Percentiles rank a stretch among this genome's conserved stretches.
Conservation (phyloP, 495 filamentous ascomycete species). For the Trichoderma asperelloides region DNA sequence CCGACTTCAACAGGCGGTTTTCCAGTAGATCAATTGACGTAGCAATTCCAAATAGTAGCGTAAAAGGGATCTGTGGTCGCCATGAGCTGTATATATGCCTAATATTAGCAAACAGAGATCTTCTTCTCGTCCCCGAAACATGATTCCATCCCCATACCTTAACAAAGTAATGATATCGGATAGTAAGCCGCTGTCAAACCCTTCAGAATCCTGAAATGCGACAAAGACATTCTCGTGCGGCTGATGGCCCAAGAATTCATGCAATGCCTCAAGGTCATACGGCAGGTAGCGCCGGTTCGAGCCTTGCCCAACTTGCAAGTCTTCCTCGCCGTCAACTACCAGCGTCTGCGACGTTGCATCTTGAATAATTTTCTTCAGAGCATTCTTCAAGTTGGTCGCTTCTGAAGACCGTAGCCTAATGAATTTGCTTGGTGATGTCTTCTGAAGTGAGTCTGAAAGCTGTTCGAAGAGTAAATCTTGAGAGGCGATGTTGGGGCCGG, state of each 20-base stretch:
- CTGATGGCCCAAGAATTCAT: constrained; percentile 49
- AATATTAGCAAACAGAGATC: constrained; percentile 12
- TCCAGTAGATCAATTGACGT: constrained; percentile 88
- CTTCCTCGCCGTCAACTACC: constrained; percentile 42
- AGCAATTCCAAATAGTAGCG: constrained; percentile 77
- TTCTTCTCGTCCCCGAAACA: neutral
- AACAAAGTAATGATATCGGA: constrained; percentile 71
- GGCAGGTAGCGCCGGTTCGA: constrained; percentile 59
- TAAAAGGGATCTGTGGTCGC: constrained; percentile 81
- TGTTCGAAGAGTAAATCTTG: constrained; percentile 65
- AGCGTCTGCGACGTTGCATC: constrained; percentile 31
- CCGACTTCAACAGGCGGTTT: constrained; percentile 67
- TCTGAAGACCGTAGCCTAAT: constrained; percentile 72
- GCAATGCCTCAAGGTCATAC: constrained; percentile 81
- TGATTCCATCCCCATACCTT: constrained; percentile 41
- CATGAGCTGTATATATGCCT: constrained; percentile 55
- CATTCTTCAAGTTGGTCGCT: constrained; percentile 70
- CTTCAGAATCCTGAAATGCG: constrained; percentile 84
- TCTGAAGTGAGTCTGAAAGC: constrained; percentile 45
- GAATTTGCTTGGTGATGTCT: constrained; percentile 41
- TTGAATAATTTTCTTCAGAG: constrained; percentile 74
- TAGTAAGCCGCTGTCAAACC: constrained; percentile 72
- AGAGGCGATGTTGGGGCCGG: constrained; percentile 78
- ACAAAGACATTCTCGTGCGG: constrained; percentile 56
- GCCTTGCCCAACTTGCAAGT: constrained; percentile 35